Percentiles rank a stretch among this genome's conserved stretches.
Conservation (phyloP, 805 yeast genomes). For the Ogataea siamensis region DNA sequence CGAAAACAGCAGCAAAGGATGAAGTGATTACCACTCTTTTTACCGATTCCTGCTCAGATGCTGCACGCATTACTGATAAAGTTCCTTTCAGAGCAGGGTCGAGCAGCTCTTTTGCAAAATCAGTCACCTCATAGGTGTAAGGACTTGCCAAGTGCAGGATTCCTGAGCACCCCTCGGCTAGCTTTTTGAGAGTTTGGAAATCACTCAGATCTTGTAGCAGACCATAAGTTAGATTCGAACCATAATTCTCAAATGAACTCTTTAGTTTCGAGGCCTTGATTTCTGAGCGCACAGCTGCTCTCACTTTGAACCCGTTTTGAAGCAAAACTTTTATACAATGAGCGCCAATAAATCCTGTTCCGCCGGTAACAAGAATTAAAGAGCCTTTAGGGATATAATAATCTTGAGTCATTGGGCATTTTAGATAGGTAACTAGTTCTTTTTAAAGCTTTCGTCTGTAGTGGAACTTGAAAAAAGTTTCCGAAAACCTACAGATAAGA, state of each 20-base stretch:
- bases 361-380: constrained; percentile 44
- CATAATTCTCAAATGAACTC: constrained; percentile 24
- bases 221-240: constrained; percentile 36
- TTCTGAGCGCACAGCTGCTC: constrained; percentile 44
- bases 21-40: constrained; percentile 53
- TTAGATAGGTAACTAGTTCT: not conserved
- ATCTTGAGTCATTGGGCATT: constrained; percentile 4
- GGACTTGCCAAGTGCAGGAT: constrained; percentile 67
- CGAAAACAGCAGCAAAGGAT: constrained; percentile 46
- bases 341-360: constrained; percentile 49
- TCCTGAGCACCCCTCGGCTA: constrained; percentile 48
- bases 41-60: constrained; percentile 40
- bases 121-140: constrained; percentile 42
- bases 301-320: constrained; percentile 39
- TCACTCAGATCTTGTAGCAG: constrained; percentile 47
- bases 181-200: constrained; percentile 40
- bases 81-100: constrained; percentile 60
- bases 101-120: constrained; percentile 48
- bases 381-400: not conserved
- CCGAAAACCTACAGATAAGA: not conserved
- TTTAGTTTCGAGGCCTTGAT: constrained; percentile 22
- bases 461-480: constrained; percentile 1
- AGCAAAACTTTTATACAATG: constrained; percentile 38
- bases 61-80: constrained; percentile 48
- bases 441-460: not conserved